Percentiles rank a stretch among this genome's conserved stretches.
Evolutionary conservation across 2,329 filamentous ascomycete species (phyloP).

Genomic region (Sarocladium strictum): DNA sequence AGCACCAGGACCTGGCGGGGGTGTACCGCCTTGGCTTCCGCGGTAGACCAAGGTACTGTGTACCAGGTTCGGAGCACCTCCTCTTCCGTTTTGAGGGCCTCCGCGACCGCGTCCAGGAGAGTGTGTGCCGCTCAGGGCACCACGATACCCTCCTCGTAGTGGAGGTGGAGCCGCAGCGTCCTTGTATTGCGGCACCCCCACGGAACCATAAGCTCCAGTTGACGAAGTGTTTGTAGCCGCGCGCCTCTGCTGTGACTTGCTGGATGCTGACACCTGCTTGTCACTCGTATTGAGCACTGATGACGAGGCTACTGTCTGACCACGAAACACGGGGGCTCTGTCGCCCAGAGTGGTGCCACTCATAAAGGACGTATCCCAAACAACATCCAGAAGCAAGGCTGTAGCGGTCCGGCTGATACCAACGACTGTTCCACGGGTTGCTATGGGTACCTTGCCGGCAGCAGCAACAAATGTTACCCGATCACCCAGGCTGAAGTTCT

Average conservation of each 20-base stretch:
- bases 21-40: slow-evolving; percentile 25
- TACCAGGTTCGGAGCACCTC: slow-evolving; percentile 36
- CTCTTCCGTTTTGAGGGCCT: slow-evolving; percentile 23
- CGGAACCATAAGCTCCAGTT: slow-evolving; percentile 47
- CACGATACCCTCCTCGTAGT: slow-evolving; percentile 52
- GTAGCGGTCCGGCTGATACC: slow-evolving; percentile 86
- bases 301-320: slow-evolving; percentile 83
- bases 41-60: slow-evolving; percentile 50
- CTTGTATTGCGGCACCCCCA: slow-evolving; percentile 56
- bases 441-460: slow-evolving; percentile 91
- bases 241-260: slow-evolving; percentile 42
- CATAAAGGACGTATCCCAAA: slow-evolving; percentile 96
- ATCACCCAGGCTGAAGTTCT: slow-evolving; percentile 79
- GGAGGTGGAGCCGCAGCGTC: slow-evolving; percentile 50
- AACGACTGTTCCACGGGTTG: slow-evolving; percentile 85
- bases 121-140: slow-evolving; percentile 44
- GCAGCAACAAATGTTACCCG: slow-evolving; percentile 89
- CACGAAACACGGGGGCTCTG: slow-evolving; percentile 86
- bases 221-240: slow-evolving; percentile 45
- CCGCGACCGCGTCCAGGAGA: slow-evolving; percentile 31
- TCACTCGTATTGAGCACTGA: slow-evolving; percentile 83
- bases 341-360: slow-evolving; percentile 88
- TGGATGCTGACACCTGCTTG: slow-evolving; percentile 69
- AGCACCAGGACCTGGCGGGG: slow-evolving; percentile 11
- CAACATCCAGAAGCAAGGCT: slow-evolving; percentile 76